phyloP scores from a whole-genome alignment of 1,284 basidiomycete genomes.

The Heterobasidion occidentale region DNA sequence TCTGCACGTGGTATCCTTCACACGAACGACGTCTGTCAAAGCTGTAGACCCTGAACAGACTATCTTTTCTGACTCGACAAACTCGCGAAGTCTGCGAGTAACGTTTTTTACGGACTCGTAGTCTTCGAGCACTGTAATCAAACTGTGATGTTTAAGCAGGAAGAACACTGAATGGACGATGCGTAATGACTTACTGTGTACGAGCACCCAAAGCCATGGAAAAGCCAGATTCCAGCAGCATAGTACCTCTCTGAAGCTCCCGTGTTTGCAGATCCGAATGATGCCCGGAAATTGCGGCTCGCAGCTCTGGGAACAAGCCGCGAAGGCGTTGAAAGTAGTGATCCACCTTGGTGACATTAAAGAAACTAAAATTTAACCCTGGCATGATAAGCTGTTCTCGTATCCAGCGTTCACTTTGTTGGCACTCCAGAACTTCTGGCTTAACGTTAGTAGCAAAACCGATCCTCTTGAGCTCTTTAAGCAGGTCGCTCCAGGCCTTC shows the following conservation, averaged over 20 bases:
- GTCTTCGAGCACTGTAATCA: slow-evolving; percentile 2
- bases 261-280: slow-evolving; percentile 78
- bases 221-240: slow-evolving; percentile 76
- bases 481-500: slow-evolving; percentile 86
- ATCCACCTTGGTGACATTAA: slow-evolving; percentile 39
- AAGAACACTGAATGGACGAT: background rate
- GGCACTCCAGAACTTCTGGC: slow-evolving; percentile 60
- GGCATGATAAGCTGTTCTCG: slow-evolving; percentile 49
- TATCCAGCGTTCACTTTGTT: slow-evolving; percentile 61
- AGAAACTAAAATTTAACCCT: slow-evolving; percentile 9
- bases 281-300: slow-evolving; percentile 61
- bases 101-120: slow-evolving; percentile 1
- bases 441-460: slow-evolving; percentile 75
- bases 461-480: slow-evolving; percentile 81
- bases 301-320: slow-evolving; percentile 62
- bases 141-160: slow-evolving; percentile 4
- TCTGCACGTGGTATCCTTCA: slow-evolving; percentile 27
- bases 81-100: slow-evolving; percentile 5
- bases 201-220: slow-evolving; percentile 47
- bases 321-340: slow-evolving; percentile 69
- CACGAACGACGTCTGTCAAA: slow-evolving; percentile 18
- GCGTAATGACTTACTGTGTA: slow-evolving; percentile 26
- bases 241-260: slow-evolving; percentile 78
- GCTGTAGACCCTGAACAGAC: slow-evolving; percentile 21
- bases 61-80: slow-evolving; percentile 18